Conservation (phyloP, 441 rosid genomes). For the Gossypium schwendimanii region DNA sequence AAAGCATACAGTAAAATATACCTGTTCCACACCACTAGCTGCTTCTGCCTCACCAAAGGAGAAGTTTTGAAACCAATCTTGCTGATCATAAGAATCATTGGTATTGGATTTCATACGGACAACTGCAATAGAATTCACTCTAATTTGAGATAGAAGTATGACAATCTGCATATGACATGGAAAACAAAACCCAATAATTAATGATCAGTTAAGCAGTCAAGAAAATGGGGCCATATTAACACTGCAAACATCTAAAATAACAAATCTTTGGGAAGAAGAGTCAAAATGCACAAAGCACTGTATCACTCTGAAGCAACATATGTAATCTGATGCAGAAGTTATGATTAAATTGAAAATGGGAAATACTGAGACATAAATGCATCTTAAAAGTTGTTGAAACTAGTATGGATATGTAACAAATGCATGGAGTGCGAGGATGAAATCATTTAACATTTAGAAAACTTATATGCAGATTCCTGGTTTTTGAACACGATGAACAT, state of each 20-base stretch:
- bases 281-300: background rate
- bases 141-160: constrained; percentile 64
- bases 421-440: background rate
- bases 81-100: constrained; percentile 24
- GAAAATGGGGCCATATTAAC: background rate
- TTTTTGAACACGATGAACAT: background rate
- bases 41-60: constrained; percentile 27
- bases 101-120: constrained; percentile 58
- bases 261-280: background rate
- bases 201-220: background rate
- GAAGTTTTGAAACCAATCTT: constrained; percentile 28
- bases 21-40: constrained; percentile 62
- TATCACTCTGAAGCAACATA: background rate
- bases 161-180: constrained; percentile 44
- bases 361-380: constrained; percentile 4
- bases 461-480: background rate
- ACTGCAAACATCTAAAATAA: background rate
- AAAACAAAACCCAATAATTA: constrained; percentile 8
- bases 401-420: background rate
- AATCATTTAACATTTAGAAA: background rate
- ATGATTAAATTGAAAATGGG: background rate
- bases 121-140: constrained; percentile 72
- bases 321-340: background rate
- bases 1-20: constrained; percentile 26
- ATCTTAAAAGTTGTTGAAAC: background rate